Evolutionary conservation across 441 rosid species (phyloP), one percentile per base, ranked within the genome.

Genomic region (Gossypium trilobum): DNA sequence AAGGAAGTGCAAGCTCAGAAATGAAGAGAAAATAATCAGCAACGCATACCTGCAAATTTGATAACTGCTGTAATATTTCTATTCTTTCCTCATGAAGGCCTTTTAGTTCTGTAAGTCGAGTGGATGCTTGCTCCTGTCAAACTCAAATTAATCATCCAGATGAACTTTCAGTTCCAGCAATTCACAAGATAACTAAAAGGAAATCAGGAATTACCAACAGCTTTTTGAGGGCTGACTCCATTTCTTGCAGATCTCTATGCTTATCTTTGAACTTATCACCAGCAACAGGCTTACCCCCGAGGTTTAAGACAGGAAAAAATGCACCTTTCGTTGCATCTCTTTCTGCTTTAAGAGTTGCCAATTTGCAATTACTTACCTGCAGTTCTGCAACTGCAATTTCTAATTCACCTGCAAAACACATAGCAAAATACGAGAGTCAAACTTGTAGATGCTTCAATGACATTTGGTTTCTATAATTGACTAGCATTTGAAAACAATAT

Each of bases 311-410:
- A 52, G 98, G 98, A 68, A 90, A 87, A 80, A 87, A 82, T 19
- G 89, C 81, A 81, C 96, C 97, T 78, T 86, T 85, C 20, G 89
- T 86, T 54, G 91, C 90, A 87, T 93, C 98, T 78, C 85, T 87
- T 77, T 91, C 98, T n/a, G 91, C 86, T 83, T 85, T 91, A 68
- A 91, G 89, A 72, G 84, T 80, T 66, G 84, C 89, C 82, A 95
- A 77, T 70, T 91, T 83, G 72, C 82, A 79, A 64, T 93, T 87
- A 73, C 87, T 85, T 69, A 86, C 91, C 72, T 87, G 86, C 81
- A 95, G 81, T 79, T 90, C 93, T 50, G 75, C 81, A 71, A 87
- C 71, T 29, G 84, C 85, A 82, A 75, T 79, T 83, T 87, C 93
- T 75, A 95, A 73, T 63, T 93, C 99, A 82, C 86, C 99, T 95